Evolutionary conservation across 352 stramenopile genomes (phyloP).

Genomic region (Phytopythium montanum): DNA sequence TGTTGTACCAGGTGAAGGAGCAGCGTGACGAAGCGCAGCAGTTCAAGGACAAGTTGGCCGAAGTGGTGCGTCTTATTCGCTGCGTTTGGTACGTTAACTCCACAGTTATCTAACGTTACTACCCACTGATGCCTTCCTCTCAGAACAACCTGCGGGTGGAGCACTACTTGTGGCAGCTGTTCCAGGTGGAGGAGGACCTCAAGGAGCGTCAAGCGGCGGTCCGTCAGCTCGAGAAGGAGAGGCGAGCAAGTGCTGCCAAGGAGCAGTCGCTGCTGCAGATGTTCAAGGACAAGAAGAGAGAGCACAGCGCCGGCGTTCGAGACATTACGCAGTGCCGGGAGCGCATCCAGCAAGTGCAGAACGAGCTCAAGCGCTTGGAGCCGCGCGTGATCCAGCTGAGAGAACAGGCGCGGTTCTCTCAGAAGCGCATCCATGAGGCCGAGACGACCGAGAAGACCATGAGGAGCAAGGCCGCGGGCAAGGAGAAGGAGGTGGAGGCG

Average conservation of each 20-base stretch:
- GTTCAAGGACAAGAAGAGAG: constrained; percentile 78
- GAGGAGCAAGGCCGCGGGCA: constrained; percentile 79
- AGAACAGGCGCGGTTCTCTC: constrained; percentile 84
- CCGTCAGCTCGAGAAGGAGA: constrained; percentile 40
- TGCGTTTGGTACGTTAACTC: too few relatives aligned
- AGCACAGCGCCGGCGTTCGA: constrained; percentile 44
- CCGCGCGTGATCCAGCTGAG: constrained; percentile 81
- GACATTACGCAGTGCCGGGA: constrained; percentile 63
- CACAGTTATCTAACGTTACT: too few relatives aligned
- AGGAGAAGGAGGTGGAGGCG: constrained; percentile 79
- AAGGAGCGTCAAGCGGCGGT: constrained; percentile 80
- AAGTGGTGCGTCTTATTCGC: constrained; percentile 29
- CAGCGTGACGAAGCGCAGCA: constrained; percentile 93
- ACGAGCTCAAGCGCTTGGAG: constrained; percentile 82
- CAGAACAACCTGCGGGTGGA: constrained; percentile 82
- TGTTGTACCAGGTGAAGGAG: constrained; percentile 85
- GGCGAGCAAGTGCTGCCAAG: constrained; percentile 35
- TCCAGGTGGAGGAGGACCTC: constrained; percentile 91
- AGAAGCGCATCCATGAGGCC: constrained; percentile 64
- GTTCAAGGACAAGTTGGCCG: constrained; percentile 68
- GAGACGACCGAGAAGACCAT: constrained; percentile 41
- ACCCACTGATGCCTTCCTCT: neutral
- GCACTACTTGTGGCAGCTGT: constrained; percentile 96
- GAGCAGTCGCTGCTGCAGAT: constrained; percentile 36
- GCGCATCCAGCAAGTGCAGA: constrained; percentile 72